phyloP scores from a whole-genome alignment of 2,329 filamentous ascomycete species.

The Fusarium torreyae region DNA sequence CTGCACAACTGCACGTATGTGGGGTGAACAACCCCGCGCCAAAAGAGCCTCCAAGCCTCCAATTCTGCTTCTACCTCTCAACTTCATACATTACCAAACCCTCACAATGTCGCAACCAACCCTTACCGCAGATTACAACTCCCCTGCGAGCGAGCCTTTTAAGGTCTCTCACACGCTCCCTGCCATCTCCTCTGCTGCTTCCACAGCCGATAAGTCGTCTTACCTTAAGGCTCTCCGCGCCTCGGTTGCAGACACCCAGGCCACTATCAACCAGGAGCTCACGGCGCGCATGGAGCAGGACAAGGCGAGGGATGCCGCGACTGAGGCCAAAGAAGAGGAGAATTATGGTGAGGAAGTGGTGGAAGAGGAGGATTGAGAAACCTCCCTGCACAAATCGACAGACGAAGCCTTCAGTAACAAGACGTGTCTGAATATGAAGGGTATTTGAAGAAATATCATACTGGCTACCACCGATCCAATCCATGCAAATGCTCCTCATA shows the following conservation, averaged over 20 bases:
- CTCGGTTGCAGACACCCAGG: constrained; percentile 73
- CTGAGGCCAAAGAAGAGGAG: constrained; percentile 76
- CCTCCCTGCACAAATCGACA: neutral
- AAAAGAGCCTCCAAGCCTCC: constrained; percentile 18
- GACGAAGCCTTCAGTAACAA: constrained; percentile 14
- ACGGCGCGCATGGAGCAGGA: constrained; percentile 83
- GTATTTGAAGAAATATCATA: constrained; percentile 47
- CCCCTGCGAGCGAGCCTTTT: constrained; percentile 66
- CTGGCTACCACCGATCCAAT: constrained; percentile 44
- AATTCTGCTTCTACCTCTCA: constrained; percentile 3
- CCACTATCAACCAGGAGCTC: constrained; percentile 77
- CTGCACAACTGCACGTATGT: constrained; percentile 9
- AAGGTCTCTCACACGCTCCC: constrained; percentile 56
- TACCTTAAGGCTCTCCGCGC: constrained; percentile 73
- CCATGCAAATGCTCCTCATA: constrained; percentile 43
- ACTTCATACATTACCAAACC: constrained; percentile 1
- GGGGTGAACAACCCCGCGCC: constrained; percentile 46
- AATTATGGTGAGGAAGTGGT: constrained; percentile 90
- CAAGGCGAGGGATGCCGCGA: constrained; percentile 66
- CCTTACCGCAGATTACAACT: constrained; percentile 67
- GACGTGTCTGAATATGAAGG: constrained; percentile 39
- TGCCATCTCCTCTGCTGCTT: constrained; percentile 53
- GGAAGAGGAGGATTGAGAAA: constrained; percentile 68
- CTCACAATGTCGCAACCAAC: constrained; percentile 34
- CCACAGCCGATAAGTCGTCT: constrained; percentile 66